Percentiles rank a stretch among this genome's conserved stretches.
Conservation (phyloP, 208 protist species). For the Acanthamoeba sp. region DNA sequence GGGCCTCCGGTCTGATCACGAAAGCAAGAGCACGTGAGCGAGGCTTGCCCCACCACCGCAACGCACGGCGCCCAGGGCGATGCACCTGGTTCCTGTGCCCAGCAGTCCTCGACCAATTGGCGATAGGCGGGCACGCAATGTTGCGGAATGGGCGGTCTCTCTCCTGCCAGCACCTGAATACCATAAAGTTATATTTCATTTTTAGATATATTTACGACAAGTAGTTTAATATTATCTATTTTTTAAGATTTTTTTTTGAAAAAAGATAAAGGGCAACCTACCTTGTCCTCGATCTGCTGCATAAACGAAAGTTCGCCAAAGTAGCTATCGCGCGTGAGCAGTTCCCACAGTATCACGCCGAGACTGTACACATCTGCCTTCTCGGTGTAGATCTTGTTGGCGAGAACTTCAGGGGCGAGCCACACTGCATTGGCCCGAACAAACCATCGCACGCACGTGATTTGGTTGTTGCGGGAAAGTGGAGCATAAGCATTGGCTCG, state of each 20-base stretch:
- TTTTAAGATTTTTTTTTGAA: neutral
- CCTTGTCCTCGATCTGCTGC: neutral
- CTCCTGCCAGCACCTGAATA: neutral
- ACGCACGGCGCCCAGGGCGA: neutral
- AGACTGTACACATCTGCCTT: neutral
- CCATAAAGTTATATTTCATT: neutral
- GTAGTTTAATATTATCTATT: neutral
- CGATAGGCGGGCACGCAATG: neutral
- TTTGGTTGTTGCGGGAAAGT: no score
- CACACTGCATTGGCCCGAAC: neutral
- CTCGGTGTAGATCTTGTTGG: slow-evolving; percentile 30
- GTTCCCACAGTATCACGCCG: slow-evolving; percentile 43
- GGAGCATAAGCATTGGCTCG: no score
- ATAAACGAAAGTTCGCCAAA: neutral
- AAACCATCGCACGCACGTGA: neutral
- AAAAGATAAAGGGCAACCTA: neutral
- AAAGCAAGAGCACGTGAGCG: neutral
- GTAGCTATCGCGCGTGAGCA: neutral
- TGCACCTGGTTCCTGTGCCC: neutral
- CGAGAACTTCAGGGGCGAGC: slow-evolving; percentile 26
- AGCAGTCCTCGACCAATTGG: neutral
- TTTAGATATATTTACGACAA: no score
- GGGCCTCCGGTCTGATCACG: neutral
- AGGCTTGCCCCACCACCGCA: neutral
- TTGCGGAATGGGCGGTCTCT: neutral